Evolutionary conservation across 306 rosid species (phyloP).

Genomic region (Prunus mongolica): DNA sequence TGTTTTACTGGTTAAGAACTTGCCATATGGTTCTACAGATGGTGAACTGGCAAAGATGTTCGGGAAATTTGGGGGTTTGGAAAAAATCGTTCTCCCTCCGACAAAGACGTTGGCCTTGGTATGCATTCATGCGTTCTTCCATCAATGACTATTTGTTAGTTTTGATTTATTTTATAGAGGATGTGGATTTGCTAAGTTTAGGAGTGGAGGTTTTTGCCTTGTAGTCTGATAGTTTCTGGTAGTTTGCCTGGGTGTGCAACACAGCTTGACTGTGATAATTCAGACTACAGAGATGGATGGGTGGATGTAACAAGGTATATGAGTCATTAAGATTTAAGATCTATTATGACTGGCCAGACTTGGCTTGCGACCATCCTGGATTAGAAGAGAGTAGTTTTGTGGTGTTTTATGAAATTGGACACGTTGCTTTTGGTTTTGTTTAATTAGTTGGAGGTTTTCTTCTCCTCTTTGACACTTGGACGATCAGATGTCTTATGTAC

Average conservation of each 20-base stretch:
- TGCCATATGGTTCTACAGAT: conserved; percentile 88
- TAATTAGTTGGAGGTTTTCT: not conserved
- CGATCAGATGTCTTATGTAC: not conserved
- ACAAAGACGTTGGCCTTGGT: conserved; percentile 93
- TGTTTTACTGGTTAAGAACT: conserved; percentile 79
- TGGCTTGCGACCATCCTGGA: not conserved
- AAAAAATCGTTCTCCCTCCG: conserved; percentile 78
- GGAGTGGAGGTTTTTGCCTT: conserved; percentile 1
- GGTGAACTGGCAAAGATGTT: conserved; percentile 75
- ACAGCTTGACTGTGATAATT: not conserved
- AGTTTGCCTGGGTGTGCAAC: not conserved
- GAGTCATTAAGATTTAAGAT: not conserved
- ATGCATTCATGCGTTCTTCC: conserved; percentile 16
- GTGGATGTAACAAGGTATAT: not conserved
- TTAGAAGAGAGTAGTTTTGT: not conserved
- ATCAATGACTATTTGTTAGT: not conserved
- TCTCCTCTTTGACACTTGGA: not conserved
- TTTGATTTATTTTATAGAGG: not conserved
- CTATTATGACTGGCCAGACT: not conserved
- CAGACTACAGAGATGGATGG: not conserved
- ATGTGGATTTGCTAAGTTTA: conserved; percentile 3
- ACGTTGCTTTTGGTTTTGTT: not conserved
- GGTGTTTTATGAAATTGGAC: not conserved
- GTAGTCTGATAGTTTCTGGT: not conserved
- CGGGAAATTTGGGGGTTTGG: conserved; percentile 81